phyloP scores from a whole-genome alignment of 805 yeast genomes.

The Teunomyces stri region DNA sequence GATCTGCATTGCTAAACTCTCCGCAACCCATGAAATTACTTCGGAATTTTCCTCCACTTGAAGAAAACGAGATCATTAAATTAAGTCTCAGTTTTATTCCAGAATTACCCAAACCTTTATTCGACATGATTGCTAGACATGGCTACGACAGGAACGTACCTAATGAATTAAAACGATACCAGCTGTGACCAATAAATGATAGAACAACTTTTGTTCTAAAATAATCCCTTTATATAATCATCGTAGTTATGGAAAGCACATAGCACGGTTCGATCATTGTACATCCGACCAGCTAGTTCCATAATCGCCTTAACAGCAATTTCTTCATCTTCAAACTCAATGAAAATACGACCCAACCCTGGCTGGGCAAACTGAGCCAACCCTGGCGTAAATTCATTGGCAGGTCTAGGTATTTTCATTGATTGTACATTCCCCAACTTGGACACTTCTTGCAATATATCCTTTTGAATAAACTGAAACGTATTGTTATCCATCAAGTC shows the following conservation, averaged over 20 bases:
- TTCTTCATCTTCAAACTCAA: slow-evolving; percentile 55
- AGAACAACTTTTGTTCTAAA: slow-evolving; percentile 1
- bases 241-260: slow-evolving; percentile 59
- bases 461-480: slow-evolving; percentile 49
- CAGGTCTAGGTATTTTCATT: slow-evolving; percentile 63
- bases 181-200: background rate
- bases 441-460: slow-evolving; percentile 50
- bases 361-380: slow-evolving; percentile 39
- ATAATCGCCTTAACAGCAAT: slow-evolving; percentile 56
- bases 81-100: slow-evolving; percentile 78
- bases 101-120: slow-evolving; percentile 64
- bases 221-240: slow-evolving; percentile 50
- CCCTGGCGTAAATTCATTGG: slow-evolving; percentile 44
- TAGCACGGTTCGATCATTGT: slow-evolving; percentile 66
- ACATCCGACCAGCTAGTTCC: slow-evolving; percentile 62
- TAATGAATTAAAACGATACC: slow-evolving; percentile 24
- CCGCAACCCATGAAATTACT: slow-evolving; percentile 72
- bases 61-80: slow-evolving; percentile 72
- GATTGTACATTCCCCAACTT: slow-evolving; percentile 51
- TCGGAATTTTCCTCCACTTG: slow-evolving; percentile 68
- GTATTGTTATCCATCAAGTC: slow-evolving; percentile 55
- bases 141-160: slow-evolving; percentile 51
- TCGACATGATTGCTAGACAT: slow-evolving; percentile 62
- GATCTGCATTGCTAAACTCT: slow-evolving; percentile 59
- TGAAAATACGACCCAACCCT: slow-evolving; percentile 71